Base-by-base conservation (phyloP, 768 basidiomycete genomes). In the Naganishia randhawae region DNA sequence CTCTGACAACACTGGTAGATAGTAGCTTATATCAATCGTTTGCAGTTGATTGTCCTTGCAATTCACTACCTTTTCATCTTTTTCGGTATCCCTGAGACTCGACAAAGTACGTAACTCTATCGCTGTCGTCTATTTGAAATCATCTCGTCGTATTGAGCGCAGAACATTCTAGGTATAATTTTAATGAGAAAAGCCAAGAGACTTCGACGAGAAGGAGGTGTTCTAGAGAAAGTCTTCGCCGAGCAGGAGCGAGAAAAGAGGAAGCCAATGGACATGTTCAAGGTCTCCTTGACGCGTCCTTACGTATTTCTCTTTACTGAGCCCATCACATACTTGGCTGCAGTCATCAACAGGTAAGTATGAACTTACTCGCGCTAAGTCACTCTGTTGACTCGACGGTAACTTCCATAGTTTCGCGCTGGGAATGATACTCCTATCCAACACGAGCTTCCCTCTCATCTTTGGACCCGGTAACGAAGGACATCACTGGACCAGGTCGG, bases 351-450 rank as follows among this genome's bases (percentile, higher is more conserved):
- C 57, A 73, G 72, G 69, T 66, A 32, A 50, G 69, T 53, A 6
- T 1, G 19, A 6, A 27, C 25, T 19, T 57, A 22, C 41, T 33
- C 7, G 33, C 50, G 39, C 32, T n/a, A 31, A 9, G 41, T n/a
- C 29, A 25, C n/a, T 0, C 32, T 63, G 22, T 41, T 25, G 31
- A 29, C n/a, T 45, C 11, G 5, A n/a, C 33, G 19, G 54, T 27
- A 27, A 33, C n/a, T n/a, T n/a, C 10, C 3, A 13, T 25, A 69
- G 69, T 31, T 76, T 74, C 48, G 71, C 71, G 0, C 72, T 70
- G 50, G 75, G 75, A 6, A 73, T 76, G 71, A 74, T 76, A 61
- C 74, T 76, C 68, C 51, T 76, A n/a, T 72, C 72, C 32, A 76
- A 76, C 51, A 73, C 73, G 32, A 73, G 73, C 9, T 76, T 76